A percentile compares a stretch with the other conserved stretches of the same genome.
phyloP scores from a whole-genome alignment of 176 grass and related monocot species.

The Areca catechu region DNA sequence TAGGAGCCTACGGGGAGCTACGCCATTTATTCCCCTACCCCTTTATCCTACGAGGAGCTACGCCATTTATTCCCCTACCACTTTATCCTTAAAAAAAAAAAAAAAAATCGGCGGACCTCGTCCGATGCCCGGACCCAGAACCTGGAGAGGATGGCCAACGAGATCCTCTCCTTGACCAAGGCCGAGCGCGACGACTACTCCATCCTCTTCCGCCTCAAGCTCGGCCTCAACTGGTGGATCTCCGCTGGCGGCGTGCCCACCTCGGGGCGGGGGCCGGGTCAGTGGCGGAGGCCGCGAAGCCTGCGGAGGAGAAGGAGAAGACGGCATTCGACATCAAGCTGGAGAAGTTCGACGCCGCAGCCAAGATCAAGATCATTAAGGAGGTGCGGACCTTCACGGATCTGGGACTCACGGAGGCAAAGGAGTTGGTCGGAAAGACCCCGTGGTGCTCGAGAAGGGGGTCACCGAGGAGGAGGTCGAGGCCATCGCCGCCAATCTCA shows the following conservation, averaged over 20 bases:
- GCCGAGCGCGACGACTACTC: conserved; percentile 56
- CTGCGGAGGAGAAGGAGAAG: conserved; percentile 39
- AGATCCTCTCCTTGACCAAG: conserved; percentile 38
- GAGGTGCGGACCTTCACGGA: conserved; percentile 89
- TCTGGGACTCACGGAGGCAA: conserved; percentile 86
- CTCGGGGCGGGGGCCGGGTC: conserved; percentile 9
- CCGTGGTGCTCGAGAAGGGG: conserved; percentile 71
- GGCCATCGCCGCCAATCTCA: conserved; percentile 78
- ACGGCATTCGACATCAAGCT: conserved; percentile 80
- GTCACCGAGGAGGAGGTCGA: conserved; percentile 92
- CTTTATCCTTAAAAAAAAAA: too few species aligned
- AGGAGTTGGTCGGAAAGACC: conserved; percentile 92
- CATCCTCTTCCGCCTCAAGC: conserved; percentile 54
- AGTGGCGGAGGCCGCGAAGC: not conserved
- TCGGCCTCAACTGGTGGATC: conserved; percentile 48
- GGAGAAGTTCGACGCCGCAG: conserved; percentile 85
- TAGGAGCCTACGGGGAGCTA: too few species aligned
- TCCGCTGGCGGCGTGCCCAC: conserved; percentile 9
- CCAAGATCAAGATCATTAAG: conserved; percentile 99
- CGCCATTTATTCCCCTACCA: too few species aligned
- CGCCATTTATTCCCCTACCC: too few species aligned
- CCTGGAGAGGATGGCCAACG: conserved; percentile 50
- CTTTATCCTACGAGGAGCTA: too few species aligned
- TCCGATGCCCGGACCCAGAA: conserved; percentile 25
- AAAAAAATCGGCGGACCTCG: conserved; percentile 18